Percentiles rank a stretch among this genome's conserved stretches.
Conservation (phyloP, 2,329 filamentous ascomycete genomes). For the Thelonectria blattea region DNA sequence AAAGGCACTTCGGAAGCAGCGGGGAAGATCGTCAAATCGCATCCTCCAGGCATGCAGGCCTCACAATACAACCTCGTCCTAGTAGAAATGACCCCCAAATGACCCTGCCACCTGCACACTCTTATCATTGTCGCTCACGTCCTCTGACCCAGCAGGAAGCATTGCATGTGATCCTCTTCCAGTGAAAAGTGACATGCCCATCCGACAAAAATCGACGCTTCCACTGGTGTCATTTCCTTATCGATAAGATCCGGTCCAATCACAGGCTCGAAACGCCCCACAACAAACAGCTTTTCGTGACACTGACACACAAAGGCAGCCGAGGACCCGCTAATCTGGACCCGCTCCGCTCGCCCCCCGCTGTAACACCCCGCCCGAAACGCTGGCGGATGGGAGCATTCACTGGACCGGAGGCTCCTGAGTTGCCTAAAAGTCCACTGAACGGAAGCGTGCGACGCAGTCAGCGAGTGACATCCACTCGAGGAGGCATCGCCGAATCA, state of each 20-base stretch:
- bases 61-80: neutral
- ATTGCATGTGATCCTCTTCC: conserved; percentile 36
- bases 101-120: conserved; percentile 6
- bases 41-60: neutral
- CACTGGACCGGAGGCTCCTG: conserved; percentile 2
- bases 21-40: conserved; percentile 6
- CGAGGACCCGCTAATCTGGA: neutral
- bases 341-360: conserved; percentile 4
- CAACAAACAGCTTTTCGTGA: neutral
- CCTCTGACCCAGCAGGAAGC: conserved; percentile 29
- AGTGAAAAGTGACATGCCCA: conserved; percentile 22
- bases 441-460: conserved; percentile 4
- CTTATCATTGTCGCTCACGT: conserved; percentile 35
- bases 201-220: conserved; percentile 10
- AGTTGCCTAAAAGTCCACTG: conserved; percentile 18
- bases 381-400: neutral
- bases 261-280: neutral
- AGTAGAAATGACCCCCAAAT: neutral
- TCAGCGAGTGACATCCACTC: conserved; percentile 6
- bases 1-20: conserved; percentile 11
- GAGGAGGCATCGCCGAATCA: conserved; percentile 15
- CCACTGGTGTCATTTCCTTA: conserved; percentile 37
- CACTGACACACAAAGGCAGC: conserved; percentile 4
- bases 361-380: neutral
- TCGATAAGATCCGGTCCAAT: conserved; percentile 32